These are phyloP conservation scores for Mortierella sp. DNA, from an alignment of 371 early-diverging fungal species.

Conservation along the genomic window DNA sequence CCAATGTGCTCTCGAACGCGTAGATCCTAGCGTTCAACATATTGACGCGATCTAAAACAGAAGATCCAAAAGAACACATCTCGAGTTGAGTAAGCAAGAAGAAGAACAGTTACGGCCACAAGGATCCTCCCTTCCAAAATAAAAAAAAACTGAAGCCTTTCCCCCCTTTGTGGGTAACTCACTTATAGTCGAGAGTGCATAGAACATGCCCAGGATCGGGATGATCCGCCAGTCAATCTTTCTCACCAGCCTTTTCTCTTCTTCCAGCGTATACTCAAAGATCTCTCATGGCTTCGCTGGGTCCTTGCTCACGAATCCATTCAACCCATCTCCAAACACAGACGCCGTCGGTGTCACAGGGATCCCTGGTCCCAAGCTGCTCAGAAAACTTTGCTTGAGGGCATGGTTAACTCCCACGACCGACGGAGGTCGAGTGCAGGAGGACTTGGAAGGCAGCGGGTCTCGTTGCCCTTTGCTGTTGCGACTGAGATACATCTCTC, in stretches of 20 bases:
- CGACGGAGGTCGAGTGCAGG: conserved; percentile 5
- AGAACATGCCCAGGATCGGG: conserved; percentile 47
- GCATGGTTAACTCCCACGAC: conserved; percentile 36
- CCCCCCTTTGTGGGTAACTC: conserved; percentile 7
- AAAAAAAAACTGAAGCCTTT: no score
- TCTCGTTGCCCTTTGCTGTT: not conserved
- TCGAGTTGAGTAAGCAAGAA: not conserved
- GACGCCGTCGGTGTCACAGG: conserved; percentile 40
- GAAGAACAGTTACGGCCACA: no score
- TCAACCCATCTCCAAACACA: conserved; percentile 36
- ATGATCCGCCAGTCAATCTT: conserved; percentile 52
- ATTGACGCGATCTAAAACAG: conserved; percentile 28
- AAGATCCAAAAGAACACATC: not conserved
- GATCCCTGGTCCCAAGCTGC: conserved; percentile 41
- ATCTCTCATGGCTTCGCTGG: conserved; percentile 29
- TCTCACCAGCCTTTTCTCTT: conserved; percentile 46
- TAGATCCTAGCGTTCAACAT: conserved; percentile 34
- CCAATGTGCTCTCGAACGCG: conserved; percentile 30
- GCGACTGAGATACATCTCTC: not conserved
- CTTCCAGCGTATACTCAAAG: conserved; percentile 36
- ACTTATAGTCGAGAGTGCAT: conserved; percentile 41
- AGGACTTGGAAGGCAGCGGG: not conserved
- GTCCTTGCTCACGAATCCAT: conserved; percentile 19
- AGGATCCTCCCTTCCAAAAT: no score
- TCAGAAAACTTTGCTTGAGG: conserved; percentile 32